Conservation (phyloP, 2,329 filamentous ascomycete genomes). For the Chaetomiaceae sp. region DNA sequence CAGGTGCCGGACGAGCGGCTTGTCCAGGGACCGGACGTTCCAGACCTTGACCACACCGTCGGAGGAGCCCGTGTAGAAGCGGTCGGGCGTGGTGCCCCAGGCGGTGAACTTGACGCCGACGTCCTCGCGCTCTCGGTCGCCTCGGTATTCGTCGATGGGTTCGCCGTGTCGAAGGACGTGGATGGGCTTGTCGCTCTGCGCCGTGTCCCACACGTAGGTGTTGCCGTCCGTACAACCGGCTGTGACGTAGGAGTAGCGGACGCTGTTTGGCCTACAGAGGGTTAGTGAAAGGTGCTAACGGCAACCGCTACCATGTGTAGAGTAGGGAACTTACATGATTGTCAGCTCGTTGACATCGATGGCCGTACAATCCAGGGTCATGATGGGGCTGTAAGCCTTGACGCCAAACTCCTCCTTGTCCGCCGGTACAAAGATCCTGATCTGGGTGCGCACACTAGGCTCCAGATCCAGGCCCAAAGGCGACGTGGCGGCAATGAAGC, state of each 20-base stretch:
- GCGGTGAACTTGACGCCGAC: slow-evolving; percentile 60
- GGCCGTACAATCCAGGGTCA: slow-evolving; percentile 55
- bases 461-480: slow-evolving; percentile 45
- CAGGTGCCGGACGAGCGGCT: slow-evolving; percentile 49
- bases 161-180: slow-evolving; percentile 53
- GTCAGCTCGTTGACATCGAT: slow-evolving; percentile 60
- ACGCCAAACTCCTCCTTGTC: slow-evolving; percentile 29
- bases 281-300: slow-evolving; percentile 23
- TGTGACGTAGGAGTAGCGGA: slow-evolving; percentile 49
- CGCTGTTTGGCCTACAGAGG: slow-evolving; percentile 45
- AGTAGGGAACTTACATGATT: slow-evolving; percentile 46
- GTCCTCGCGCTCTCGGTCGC: slow-evolving; percentile 51
- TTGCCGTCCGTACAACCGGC: slow-evolving; percentile 59
- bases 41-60: slow-evolving; percentile 61
- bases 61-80: slow-evolving; percentile 60
- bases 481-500: slow-evolving; percentile 56
- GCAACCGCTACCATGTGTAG: too few relatives aligned
- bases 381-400: slow-evolving; percentile 42
- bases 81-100: slow-evolving; percentile 54
- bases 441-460: slow-evolving; percentile 48
- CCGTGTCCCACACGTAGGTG: slow-evolving; percentile 61
- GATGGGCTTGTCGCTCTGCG: slow-evolving; percentile 50
- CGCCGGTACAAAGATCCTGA: slow-evolving; percentile 48
- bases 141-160: slow-evolving; percentile 37
- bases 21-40: slow-evolving; percentile 47